Evolutionary conservation across 1,139 yeast genomes (phyloP).

Genomic region (Kodamaea sp.): DNA sequence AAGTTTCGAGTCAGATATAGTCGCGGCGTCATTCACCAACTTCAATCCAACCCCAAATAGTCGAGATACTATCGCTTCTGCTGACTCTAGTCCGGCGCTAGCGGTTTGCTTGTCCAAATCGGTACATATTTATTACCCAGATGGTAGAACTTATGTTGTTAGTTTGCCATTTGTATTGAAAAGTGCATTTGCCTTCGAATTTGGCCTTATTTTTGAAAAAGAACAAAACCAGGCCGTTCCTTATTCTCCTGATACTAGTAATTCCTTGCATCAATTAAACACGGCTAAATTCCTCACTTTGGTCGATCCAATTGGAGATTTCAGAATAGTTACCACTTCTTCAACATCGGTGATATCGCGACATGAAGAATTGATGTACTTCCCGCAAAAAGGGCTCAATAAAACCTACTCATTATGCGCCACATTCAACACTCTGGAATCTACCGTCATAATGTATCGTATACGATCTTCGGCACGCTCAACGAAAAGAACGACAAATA

Average conservation of each 20-base stretch:
- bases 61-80: conserved; percentile 2
- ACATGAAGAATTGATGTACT: conserved; percentile 52
- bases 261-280: conserved; percentile 18
- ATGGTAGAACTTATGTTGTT: conserved; percentile 55
- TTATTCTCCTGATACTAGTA: conserved; percentile 9
- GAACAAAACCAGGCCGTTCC: conserved; percentile 21
- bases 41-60: conserved; percentile 20
- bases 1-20: conserved; percentile 41
- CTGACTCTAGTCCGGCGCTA: conserved; percentile 25
- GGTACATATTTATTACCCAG: conserved; percentile 53
- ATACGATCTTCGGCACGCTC: conserved; percentile 38
- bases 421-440: conserved; percentile 47
- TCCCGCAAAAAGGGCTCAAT: conserved; percentile 40
- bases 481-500: conserved; percentile 10
- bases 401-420: conserved; percentile 45
- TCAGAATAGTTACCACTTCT: conserved; percentile 64
- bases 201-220: conserved; percentile 62
- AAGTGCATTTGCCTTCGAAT: conserved; percentile 55
- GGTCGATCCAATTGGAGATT: conserved; percentile 66
- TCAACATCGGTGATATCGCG: conserved; percentile 63
- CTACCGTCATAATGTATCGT: conserved; percentile 47
- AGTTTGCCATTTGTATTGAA: conserved; percentile 62
- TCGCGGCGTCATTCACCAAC: conserved; percentile 48
- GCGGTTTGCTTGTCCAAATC: conserved; percentile 50
- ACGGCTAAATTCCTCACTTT: conserved; percentile 55